These are phyloP conservation scores for Capsicum baccatum DNA, from an alignment of 257 asterid genomes.

Conservation along the genomic window DNA sequence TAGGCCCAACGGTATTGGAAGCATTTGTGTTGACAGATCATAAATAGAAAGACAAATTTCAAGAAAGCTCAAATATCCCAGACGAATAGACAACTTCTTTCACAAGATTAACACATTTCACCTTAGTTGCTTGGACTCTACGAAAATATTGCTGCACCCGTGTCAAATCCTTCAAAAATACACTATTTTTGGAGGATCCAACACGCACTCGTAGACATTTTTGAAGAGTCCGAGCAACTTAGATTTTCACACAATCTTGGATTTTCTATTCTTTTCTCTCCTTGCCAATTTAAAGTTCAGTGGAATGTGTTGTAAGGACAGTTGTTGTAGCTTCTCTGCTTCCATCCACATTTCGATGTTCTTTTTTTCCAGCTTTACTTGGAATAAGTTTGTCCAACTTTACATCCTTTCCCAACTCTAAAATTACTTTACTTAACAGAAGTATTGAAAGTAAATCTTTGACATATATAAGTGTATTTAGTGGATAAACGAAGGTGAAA, in stretches of 20 bases:
- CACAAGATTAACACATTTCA: background rate
- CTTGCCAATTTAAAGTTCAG: background rate
- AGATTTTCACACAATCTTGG: background rate
- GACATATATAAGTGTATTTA: background rate
- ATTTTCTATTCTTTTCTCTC: background rate
- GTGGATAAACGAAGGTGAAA: background rate
- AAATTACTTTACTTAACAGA: background rate
- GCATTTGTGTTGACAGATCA: background rate
- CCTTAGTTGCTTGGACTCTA: no score
- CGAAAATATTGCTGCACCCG: no score
- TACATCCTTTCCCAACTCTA: slow-evolving; percentile 12
- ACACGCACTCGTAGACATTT: no score
- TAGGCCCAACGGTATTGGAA: background rate
- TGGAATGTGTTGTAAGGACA: background rate
- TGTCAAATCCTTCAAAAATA: no score
- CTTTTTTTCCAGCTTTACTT: background rate
- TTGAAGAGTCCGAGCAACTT: no score
- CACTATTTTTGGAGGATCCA: no score
- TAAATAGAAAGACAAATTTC: slow-evolving; percentile 17
- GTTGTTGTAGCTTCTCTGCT: slow-evolving; percentile 1
- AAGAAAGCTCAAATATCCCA: background rate
- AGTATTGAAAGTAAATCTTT: background rate
- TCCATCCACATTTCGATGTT: slow-evolving; percentile 1
- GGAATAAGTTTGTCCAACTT: slow-evolving; percentile 2
- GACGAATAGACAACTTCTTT: background rate